Evolutionary conservation across 2,329 filamentous ascomycete genomes (phyloP), one percentile per base, ranked within the genome.

Genomic region (Oidium heveae): DNA sequence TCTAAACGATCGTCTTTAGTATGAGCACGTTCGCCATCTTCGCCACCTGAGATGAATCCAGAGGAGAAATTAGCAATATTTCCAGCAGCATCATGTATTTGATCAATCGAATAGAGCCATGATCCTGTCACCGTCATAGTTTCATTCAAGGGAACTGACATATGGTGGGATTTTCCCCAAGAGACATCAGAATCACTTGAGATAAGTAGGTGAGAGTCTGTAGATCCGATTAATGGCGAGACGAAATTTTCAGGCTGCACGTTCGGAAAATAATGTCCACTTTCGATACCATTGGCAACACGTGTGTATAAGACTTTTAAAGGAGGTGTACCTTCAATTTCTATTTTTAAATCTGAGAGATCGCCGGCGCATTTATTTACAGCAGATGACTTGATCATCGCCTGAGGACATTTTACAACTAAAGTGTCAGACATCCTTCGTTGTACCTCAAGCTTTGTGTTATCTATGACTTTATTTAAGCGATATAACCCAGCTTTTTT

Each of bases 231-330:
- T 37, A 94, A 71, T 0, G 87, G 86, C 0, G 86, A 94, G 2
- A 76, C 72, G 62, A 88, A 82, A 37, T 85, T 84, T 52, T 95
- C 87, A 0, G 91, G 88, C 61, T 94, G 88, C 47, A 98, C 78
- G 63, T 86, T 94, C 67, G 96, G 88, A 61, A 94, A 89, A 58
- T 89, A 86, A 60, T 88, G 86, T 57, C 84, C 85, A 61, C 82
- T 80, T 59, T 93, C 80, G 59, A 84, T 82, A 57, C 80, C 79
- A 61, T 96, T 94, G 61, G 94, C 80, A 7, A 80, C 82, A 54
- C 87, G 82, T 62, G 86, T 91, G 68, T 98, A 98, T 61, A 86
- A 85, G 61, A 98, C 84, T 65, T 88, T 88, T 59, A 98, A 72
- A 2, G 91, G 91, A 2, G 93, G 86, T 0, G 87, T 93, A 18